Evolutionary conservation across 1,139 yeast genomes (phyloP).

Genomic region (Scheffersomyces titani): DNA sequence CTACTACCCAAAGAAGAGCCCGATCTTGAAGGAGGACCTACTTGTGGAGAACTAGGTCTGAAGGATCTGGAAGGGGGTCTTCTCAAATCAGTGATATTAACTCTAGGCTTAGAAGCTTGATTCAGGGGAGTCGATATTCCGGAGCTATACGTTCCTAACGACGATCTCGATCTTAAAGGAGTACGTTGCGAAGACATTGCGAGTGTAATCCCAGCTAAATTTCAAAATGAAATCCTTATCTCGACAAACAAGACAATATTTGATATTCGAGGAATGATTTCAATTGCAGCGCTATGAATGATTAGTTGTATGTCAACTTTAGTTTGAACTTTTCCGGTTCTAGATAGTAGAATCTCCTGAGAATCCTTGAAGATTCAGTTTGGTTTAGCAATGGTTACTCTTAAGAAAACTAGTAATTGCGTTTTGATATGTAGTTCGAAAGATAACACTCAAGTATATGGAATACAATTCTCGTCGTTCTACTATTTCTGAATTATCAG

Average conservation of each 20-base stretch:
- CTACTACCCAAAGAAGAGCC: slow-evolving; percentile 23
- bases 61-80: slow-evolving; percentile 23
- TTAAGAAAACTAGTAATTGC: not conserved
- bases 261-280: not conserved
- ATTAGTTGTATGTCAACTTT: not conserved
- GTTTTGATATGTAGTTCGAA: not conserved
- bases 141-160: slow-evolving; percentile 10
- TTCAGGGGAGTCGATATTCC: slow-evolving; percentile 3
- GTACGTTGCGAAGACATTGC: slow-evolving; percentile 13
- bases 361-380: not conserved
- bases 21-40: slow-evolving; percentile 43
- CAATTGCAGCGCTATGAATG: not conserved
- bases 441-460: not conserved
- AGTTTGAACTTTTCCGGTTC: not conserved
- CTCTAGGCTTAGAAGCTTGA: slow-evolving; percentile 6
- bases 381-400: too few species aligned
- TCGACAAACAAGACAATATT: too few species aligned
- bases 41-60: slow-evolving; percentile 19
- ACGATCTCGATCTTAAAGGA: slow-evolving; percentile 13
- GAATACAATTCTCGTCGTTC: not conserved
- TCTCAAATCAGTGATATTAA: slow-evolving; percentile 14
- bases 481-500: not conserved
- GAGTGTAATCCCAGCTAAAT: too few species aligned
- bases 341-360: not conserved
- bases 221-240: too few species aligned